Percentiles rank a stretch among this genome's conserved stretches.
phyloP scores from a whole-genome alignment of 371 early-diverging fungal species.

The Actinomortierella ambigua region DNA sequence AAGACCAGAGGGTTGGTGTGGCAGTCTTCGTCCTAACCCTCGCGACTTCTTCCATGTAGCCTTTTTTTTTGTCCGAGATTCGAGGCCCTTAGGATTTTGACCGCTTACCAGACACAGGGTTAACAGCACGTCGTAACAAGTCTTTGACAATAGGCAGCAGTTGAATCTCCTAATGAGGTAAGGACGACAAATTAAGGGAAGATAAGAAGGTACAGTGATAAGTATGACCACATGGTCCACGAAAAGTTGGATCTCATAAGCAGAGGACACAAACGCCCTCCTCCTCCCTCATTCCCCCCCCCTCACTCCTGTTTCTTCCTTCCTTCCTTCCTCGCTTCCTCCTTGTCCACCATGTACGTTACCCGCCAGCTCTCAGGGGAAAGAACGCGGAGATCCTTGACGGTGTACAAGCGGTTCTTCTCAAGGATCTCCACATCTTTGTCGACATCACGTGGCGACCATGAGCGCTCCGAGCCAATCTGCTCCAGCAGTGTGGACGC shows the following conservation, averaged over 20 bases:
- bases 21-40: too few relatives aligned
- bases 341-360: conserved; percentile 17
- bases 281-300: background rate
- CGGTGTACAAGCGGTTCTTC: conserved; percentile 58
- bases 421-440: conserved; percentile 57
- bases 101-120: conserved; percentile 40
- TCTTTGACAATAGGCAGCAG: conserved; percentile 59
- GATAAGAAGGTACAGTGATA: conserved; percentile 1
- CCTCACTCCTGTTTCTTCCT: background rate
- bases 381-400: conserved; percentile 62
- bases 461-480: conserved; percentile 63
- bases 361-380: conserved; percentile 70
- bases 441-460: conserved; percentile 63
- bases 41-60: background rate
- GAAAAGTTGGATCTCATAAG: too few relatives aligned
- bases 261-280: too few relatives aligned
- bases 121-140: conserved; percentile 48
- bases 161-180: conserved; percentile 46
- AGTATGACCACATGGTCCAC: too few relatives aligned
- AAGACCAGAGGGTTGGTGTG: too few relatives aligned
- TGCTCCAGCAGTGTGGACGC: conserved; percentile 65
- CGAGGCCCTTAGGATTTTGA: background rate
- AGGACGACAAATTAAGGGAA: background rate
- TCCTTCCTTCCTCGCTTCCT: background rate
- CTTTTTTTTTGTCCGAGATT: conserved; percentile 1